Evolutionary conservation across 2,329 filamentous ascomycete species (phyloP).

Genomic region (Eurotiales sp.): DNA sequence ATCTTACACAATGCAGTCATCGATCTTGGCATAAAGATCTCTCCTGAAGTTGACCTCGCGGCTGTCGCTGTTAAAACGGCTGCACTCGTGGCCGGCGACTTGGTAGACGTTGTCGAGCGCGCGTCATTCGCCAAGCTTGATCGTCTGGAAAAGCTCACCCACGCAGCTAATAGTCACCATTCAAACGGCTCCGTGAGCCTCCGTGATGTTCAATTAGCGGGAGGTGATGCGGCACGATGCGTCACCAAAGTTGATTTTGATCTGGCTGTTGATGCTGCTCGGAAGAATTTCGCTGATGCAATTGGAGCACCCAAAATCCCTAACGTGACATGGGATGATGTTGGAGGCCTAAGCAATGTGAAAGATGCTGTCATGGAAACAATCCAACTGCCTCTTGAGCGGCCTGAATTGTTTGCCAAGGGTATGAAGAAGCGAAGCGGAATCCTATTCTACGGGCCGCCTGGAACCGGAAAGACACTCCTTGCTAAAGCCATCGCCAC

Average conservation of each 20-base stretch:
- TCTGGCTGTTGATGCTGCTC: conserved; percentile 85
- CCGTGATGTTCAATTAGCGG: conserved; percentile 82
- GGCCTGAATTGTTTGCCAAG: conserved; percentile 91
- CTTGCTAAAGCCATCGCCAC: conserved; percentile 99
- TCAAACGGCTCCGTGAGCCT: conserved; percentile 53
- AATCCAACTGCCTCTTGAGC: conserved; percentile 85
- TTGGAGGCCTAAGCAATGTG: conserved; percentile 87
- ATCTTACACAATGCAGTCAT: conserved; percentile 77
- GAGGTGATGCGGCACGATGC: conserved; percentile 72
- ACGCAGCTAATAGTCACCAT: conserved; percentile 26
- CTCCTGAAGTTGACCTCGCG: conserved; percentile 76
- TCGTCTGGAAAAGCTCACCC: conserved; percentile 70
- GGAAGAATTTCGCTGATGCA: conserved; percentile 96
- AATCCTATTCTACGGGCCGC: conserved; percentile 97
- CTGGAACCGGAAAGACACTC: conserved; percentile 99
- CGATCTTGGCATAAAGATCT: conserved; percentile 70
- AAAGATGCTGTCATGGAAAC: conserved; percentile 98
- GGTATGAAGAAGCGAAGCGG: conserved; percentile 98
- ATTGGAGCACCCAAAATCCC: conserved; percentile 98
- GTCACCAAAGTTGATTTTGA: conserved; percentile 84
- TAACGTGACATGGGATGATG: conserved; percentile 93
- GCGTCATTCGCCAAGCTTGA: conserved; percentile 72
- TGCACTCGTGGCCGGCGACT: conserved; percentile 86
- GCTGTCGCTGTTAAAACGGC: conserved; percentile 92
- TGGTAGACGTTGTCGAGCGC: conserved; percentile 90